Percentiles rank a stretch among this genome's conserved stretches.
phyloP scores from a whole-genome alignment of 2,329 filamentous ascomycete genomes.

The Fusarium sp. region DNA sequence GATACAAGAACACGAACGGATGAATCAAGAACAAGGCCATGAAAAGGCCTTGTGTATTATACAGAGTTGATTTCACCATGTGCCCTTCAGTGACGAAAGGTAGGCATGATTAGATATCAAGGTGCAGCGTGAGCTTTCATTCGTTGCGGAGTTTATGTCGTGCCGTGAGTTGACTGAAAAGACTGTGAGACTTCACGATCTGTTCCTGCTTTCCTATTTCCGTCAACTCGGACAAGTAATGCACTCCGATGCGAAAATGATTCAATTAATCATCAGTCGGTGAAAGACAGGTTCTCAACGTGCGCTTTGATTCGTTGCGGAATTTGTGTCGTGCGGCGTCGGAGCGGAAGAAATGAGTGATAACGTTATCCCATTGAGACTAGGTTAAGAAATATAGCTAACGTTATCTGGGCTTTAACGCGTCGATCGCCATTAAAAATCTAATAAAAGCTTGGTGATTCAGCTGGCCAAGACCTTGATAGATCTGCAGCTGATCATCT shows the following conservation, averaged over 20 bases:
- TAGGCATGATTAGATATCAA: too few relatives aligned
- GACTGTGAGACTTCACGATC: too few relatives aligned
- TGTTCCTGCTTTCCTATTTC: too few relatives aligned
- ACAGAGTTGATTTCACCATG: too few relatives aligned
- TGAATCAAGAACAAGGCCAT: not conserved
- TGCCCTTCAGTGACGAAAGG: rapidly evolving
- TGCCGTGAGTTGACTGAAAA: too few relatives aligned
- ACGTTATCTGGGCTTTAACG: not conserved
- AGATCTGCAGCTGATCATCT: not conserved
- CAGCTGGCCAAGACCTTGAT: not conserved
- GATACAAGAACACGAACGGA: rapidly evolving
- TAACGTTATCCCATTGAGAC: not conserved
- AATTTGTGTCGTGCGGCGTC: not conserved
- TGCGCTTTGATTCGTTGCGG: not conserved
- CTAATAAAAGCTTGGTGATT: not conserved
- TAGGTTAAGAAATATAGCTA: too few relatives aligned
- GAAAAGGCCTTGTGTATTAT: too few relatives aligned
- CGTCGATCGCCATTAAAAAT: not conserved
- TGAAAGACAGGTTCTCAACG: rapidly evolving
- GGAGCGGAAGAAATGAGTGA: not conserved
- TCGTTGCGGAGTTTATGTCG: too few relatives aligned
- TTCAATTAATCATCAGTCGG: not conserved
- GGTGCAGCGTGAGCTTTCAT: not conserved
- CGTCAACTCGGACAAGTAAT: not conserved
- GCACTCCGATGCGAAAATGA: not conserved